Percentiles rank a stretch among this genome's conserved stretches.
These are phyloP conservation scores for Mycena vulgaris DNA, from an alignment of 768 basidiomycete genomes.

Conservation along the genomic window DNA sequence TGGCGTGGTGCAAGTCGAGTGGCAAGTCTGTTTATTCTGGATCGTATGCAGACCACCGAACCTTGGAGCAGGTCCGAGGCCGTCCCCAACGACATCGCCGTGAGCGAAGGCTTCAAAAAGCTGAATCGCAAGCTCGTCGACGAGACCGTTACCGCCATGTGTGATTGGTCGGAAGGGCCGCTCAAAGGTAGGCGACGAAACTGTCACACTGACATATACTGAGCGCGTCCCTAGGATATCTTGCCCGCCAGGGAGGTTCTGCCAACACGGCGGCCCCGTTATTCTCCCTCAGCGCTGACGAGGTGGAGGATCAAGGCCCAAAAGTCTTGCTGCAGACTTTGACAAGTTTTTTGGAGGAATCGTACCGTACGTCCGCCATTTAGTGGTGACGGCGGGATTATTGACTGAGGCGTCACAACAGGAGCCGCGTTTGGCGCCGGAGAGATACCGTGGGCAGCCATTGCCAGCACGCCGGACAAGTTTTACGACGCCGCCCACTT, in stretches of 20 bases:
- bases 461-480: conserved; percentile 9
- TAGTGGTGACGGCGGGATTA: neutral
- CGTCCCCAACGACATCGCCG: conserved; percentile 4
- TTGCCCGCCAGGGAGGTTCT: neutral
- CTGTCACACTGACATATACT: neutral
- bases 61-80: conserved; percentile 16
- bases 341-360: neutral
- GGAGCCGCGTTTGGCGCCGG: conserved; percentile 11
- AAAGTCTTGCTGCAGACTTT: neutral
- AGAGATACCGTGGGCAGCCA: conserved; percentile 22
- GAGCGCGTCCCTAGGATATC: neutral
- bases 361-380: conserved; percentile 1
- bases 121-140: neutral
- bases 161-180: conserved; percentile 14
- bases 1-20: conserved; percentile 23
- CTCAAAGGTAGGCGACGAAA: conserved; percentile 18
- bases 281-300: conserved; percentile 7
- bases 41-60: neutral
- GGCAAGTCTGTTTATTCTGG: neutral
- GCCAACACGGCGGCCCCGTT: neutral
- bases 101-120: neutral
- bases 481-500: conserved; percentile 16
- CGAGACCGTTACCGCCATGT: neutral
- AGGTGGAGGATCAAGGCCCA: conserved; percentile 2
- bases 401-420: neutral